A percentile compares a stretch with the other conserved stretches of the same genome.
Evolutionary conservation across 768 basidiomycete genomes (phyloP).

Genomic region (Candolleomyces eurysporus): DNA sequence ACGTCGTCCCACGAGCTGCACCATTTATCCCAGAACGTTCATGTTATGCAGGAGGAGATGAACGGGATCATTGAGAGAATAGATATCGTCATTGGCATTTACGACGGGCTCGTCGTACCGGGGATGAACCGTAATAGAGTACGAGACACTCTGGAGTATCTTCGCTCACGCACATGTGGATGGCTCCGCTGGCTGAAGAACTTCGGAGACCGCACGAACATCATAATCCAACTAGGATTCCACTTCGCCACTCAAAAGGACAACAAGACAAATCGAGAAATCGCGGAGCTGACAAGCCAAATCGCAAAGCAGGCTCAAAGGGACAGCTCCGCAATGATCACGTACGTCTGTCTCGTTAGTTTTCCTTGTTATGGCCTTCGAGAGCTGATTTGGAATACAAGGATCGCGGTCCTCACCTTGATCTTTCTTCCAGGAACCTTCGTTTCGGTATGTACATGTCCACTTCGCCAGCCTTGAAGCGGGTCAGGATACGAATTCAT

Average conservation of each 20-base stretch:
- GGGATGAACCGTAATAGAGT: too few species aligned
- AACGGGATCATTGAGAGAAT: background rate
- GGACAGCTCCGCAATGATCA: slow-evolving; percentile 12
- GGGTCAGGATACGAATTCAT: background rate
- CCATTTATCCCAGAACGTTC: background rate
- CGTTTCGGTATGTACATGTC: slow-evolving; percentile 5
- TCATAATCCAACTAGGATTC: background rate
- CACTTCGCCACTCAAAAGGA: slow-evolving; percentile 5
- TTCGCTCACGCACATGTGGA: background rate
- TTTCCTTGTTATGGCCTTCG: background rate
- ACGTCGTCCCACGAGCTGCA: background rate
- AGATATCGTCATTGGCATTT: background rate
- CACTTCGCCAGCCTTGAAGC: too few species aligned
- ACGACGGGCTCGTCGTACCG: background rate
- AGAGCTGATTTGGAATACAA: background rate
- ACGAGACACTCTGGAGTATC: background rate
- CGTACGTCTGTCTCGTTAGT: slow-evolving; percentile 2
- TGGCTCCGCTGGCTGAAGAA: background rate
- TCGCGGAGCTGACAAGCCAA: slow-evolving; percentile 9
- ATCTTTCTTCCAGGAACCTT: slow-evolving; percentile 12
- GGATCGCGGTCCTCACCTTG: slow-evolving; percentile 11
- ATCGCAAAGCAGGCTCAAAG: slow-evolving; percentile 6
- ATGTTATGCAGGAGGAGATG: slow-evolving; percentile 1
- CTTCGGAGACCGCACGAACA: background rate
- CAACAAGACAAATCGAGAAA: slow-evolving; percentile 4